Conservation (phyloP, 2,329 filamentous ascomycete genomes). For the Ophiostoma ulmi region DNA sequence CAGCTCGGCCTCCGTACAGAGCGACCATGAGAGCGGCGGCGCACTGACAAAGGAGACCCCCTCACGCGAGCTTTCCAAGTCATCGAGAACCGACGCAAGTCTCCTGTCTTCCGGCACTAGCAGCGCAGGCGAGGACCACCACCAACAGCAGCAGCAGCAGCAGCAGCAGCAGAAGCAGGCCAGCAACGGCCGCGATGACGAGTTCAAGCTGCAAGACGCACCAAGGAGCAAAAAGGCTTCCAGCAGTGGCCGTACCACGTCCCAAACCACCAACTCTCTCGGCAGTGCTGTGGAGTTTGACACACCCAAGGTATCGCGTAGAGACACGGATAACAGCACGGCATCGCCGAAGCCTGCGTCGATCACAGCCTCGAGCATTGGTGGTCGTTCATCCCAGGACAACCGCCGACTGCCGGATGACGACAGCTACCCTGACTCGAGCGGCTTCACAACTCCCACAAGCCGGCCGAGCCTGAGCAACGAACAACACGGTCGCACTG, state of each 20-base stretch:
- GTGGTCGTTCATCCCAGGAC: constrained; percentile 53
- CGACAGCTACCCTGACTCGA: constrained; percentile 42
- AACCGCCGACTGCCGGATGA: constrained; percentile 51
- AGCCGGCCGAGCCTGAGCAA: constrained; percentile 38
- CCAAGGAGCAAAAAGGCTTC: constrained; percentile 56
- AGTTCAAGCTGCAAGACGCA: constrained; percentile 76
- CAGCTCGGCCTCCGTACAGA: constrained; percentile 28
- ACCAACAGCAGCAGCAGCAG: neutral
- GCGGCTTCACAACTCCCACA: constrained; percentile 32
- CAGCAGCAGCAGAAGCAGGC: constrained; percentile 33
- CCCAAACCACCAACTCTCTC: constrained; percentile 38
- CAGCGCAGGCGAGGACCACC: constrained; percentile 34
- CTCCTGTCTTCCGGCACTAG: constrained; percentile 34
- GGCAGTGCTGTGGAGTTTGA: constrained; percentile 33
- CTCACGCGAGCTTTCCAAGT: constrained; percentile 47
- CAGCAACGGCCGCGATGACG: constrained; percentile 45
- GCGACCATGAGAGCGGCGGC: constrained; percentile 52
- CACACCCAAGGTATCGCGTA: constrained; percentile 37
- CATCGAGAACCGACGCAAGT: constrained; percentile 36
- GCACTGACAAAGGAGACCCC: constrained; percentile 47
- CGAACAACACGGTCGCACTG: constrained; percentile 45
- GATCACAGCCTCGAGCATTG: constrained; percentile 35
- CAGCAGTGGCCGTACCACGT: constrained; percentile 41
- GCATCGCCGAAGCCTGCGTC: constrained; percentile 31
- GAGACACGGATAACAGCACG: constrained; percentile 39